These are phyloP conservation scores for Penicillium brevicompactum DNA, from an alignment of 2,329 filamentous ascomycete species.

Conservation along the genomic window DNA sequence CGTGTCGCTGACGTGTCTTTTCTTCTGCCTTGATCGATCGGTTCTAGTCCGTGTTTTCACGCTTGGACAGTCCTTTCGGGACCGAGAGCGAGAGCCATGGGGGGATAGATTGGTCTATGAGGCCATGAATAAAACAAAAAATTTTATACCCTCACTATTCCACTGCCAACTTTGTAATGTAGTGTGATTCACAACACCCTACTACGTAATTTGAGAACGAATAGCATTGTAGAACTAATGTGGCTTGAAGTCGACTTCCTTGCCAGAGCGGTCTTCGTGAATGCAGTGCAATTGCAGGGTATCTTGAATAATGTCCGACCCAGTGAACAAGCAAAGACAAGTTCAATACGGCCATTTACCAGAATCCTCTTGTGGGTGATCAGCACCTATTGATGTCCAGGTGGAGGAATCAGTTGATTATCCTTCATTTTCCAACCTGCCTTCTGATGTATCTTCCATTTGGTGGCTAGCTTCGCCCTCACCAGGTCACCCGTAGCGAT, in stretches of 20 bases:
- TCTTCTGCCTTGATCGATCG: slow-evolving; percentile 16
- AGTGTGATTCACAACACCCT: too few relatives aligned
- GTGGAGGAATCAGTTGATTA: slow-evolving; percentile 43
- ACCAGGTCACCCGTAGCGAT: slow-evolving; percentile 86
- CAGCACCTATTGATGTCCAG: slow-evolving; percentile 13
- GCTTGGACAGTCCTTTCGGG: slow-evolving; percentile 14
- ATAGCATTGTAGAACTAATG: too few relatives aligned
- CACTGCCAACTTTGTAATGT: too few relatives aligned
- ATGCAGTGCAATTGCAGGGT: not conserved
- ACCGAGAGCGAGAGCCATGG: slow-evolving; percentile 17
- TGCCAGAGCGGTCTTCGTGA: not conserved
- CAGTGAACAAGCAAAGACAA: not conserved
- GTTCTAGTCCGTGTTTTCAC: slow-evolving; percentile 11
- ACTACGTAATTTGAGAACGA: too few relatives aligned
- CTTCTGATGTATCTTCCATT: slow-evolving; percentile 68
- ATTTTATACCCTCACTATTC: slow-evolving; percentile 23
- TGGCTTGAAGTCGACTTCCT: too few relatives aligned
- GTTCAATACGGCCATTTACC: not conserved
- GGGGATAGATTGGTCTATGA: slow-evolving; percentile 25
- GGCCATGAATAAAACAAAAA: slow-evolving; percentile 26
- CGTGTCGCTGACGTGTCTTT: slow-evolving; percentile 22
- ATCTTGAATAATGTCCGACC: not conserved
- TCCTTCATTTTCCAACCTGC: slow-evolving; percentile 67
- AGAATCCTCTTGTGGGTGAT: too few relatives aligned
- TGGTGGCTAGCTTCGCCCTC: slow-evolving; percentile 66